Evolutionary conservation across 2,329 filamentous ascomycete genomes (phyloP).

Genomic region (Monosporascus cannonballus): DNA sequence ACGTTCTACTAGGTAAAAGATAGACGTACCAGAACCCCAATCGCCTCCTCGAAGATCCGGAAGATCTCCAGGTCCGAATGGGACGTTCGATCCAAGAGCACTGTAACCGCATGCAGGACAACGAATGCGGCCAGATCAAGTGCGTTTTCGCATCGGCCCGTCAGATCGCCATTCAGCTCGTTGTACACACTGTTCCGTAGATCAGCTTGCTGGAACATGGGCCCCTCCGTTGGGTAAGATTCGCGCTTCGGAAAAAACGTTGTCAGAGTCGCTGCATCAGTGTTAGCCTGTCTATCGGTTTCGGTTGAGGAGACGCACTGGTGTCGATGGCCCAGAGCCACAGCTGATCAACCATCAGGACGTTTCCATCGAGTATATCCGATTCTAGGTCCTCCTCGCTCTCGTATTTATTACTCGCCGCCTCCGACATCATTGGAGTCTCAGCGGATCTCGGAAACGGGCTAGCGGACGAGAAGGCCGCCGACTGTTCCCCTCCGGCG

Average conservation of each 20-base stretch:
- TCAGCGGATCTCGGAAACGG: slow-evolving; percentile 13
- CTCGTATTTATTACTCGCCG: slow-evolving; percentile 17
- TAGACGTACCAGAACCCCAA: slow-evolving; percentile 49
- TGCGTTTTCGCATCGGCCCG: slow-evolving; percentile 54
- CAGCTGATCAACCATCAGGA: slow-evolving; percentile 62
- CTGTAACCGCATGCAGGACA: slow-evolving; percentile 55
- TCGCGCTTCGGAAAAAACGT: slow-evolving; percentile 52
- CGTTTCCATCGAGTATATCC: slow-evolving; percentile 45
- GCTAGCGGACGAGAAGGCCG: slow-evolving; percentile 13
- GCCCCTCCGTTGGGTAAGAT: slow-evolving; percentile 47
- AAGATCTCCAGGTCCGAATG: slow-evolving; percentile 59
- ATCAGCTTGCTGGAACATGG: slow-evolving; percentile 54
- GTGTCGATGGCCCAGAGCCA: slow-evolving; percentile 56
- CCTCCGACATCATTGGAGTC: slow-evolving; percentile 11
- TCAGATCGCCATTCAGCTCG: slow-evolving; percentile 59
- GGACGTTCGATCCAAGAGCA: slow-evolving; percentile 52
- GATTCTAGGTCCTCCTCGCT: slow-evolving; percentile 27
- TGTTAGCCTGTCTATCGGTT: background rate
- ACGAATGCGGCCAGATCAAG: slow-evolving; percentile 58
- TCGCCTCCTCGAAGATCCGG: slow-evolving; percentile 60
- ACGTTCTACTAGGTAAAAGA: no score
- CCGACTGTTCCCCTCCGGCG: slow-evolving; percentile 4
- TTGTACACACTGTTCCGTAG: slow-evolving; percentile 59
- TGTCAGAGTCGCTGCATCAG: slow-evolving; percentile 37
- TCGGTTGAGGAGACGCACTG: slow-evolving; percentile 29